Percentiles rank a stretch among this genome's conserved stretches.
These are phyloP conservation scores for Phytophthora pinifolia DNA, from an alignment of 352 stramenopile genomes.

Conservation along the genomic window DNA sequence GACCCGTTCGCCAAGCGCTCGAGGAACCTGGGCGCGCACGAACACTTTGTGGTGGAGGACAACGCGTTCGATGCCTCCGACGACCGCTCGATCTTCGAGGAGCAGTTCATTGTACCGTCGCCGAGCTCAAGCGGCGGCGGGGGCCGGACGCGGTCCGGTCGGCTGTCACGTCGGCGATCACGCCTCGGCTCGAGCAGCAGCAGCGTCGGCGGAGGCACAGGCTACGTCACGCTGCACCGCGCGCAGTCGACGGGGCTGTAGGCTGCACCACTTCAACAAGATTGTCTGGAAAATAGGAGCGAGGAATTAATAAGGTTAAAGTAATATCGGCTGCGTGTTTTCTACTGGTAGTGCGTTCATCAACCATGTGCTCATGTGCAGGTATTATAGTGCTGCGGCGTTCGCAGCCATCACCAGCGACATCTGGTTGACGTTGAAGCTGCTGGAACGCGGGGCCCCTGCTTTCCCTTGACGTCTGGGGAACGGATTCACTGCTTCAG, in stretches of 20 bases:
- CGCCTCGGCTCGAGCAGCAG: constrained; percentile 24
- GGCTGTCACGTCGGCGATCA: constrained; percentile 22
- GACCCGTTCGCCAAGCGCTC: constrained; percentile 54
- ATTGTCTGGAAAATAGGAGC: too few relatives aligned
- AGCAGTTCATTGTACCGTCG: constrained; percentile 26
- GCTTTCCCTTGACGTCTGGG: too few relatives aligned
- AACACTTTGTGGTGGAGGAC: constrained; percentile 62
- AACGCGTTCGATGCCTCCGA: constrained; percentile 26
- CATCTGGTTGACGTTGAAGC: constrained; percentile 12
- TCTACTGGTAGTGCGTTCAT: too few relatives aligned
- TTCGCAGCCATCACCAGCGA: neutral
- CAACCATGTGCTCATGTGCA: neutral
- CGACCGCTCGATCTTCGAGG: constrained; percentile 33
- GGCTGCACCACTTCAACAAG: constrained; percentile 8
- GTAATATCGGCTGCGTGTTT: too few relatives aligned
- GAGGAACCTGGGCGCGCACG: constrained; percentile 48
- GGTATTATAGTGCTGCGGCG: constrained; percentile 1
- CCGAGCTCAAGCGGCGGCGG: constrained; percentile 24
- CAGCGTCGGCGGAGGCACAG: constrained; percentile 18
- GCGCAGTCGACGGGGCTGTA: constrained; percentile 23
- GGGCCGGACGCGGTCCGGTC: constrained; percentile 7
- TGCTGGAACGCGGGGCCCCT: too few relatives aligned
- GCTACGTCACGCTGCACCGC: constrained; percentile 22
- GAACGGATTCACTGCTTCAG: too few relatives aligned
- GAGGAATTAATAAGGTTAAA: too few relatives aligned